phyloP scores from a whole-genome alignment of 2,329 filamentous ascomycete genomes.

The Colletotrichum liaoningense region DNA sequence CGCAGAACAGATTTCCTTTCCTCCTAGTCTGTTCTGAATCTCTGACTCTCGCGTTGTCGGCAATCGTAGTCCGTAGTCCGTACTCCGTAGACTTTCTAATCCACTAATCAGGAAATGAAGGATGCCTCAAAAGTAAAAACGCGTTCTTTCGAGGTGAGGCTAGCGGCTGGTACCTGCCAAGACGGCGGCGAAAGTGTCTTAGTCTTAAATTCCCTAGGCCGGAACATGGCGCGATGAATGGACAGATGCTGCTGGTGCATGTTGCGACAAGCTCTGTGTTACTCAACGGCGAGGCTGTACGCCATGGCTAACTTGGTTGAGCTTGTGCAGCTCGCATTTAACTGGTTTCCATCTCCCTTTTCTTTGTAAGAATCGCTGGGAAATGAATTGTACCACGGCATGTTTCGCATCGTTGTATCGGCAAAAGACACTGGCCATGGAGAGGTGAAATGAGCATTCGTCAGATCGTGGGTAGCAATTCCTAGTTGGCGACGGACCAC shows the following conservation, averaged over 20 bases:
- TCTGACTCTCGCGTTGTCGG: background rate
- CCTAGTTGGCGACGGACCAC: background rate
- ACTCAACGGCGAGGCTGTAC: conserved; percentile 18
- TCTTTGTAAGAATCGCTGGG: background rate
- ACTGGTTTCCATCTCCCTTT: background rate
- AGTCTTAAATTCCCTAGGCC: conserved; percentile 2
- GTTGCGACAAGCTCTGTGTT: conserved; percentile 5
- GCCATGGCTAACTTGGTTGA: background rate
- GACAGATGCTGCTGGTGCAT: background rate
- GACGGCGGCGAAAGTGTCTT: conserved; percentile 22
- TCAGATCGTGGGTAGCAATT: background rate
- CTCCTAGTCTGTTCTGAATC: background rate
- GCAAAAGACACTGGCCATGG: background rate
- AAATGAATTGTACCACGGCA: background rate
- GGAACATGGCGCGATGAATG: background rate
- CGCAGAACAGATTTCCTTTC: background rate
- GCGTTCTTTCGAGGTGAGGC: background rate
- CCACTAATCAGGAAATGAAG: background rate
- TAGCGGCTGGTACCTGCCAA: conserved; percentile 18
- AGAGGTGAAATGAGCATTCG: background rate
- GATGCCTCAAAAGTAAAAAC: background rate
- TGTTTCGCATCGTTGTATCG: background rate
- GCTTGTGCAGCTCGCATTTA: background rate
- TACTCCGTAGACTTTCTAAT: background rate
- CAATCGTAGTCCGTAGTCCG: background rate